A percentile compares a stretch with the other conserved stretches of the same genome.
phyloP scores from a whole-genome alignment of 257 asterid species.

The Jacaranda mimosifolia region DNA sequence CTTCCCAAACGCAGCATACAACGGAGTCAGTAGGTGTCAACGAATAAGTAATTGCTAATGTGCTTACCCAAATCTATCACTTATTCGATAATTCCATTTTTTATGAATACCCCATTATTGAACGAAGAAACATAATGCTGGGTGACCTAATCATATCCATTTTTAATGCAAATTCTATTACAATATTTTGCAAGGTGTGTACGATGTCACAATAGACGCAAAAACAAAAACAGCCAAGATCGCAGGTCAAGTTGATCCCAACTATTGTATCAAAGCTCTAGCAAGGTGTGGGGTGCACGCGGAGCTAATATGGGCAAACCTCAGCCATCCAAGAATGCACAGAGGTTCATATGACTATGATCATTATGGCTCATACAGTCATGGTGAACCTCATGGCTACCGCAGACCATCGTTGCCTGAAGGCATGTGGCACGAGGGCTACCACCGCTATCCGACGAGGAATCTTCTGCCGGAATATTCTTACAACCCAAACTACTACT shows the following conservation, averaged over 20 bases:
- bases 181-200: slow-evolving; percentile 45
- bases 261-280: slow-evolving; percentile 46
- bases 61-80: too few relatives aligned
- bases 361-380: background rate
- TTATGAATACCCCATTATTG: too few relatives aligned
- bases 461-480: slow-evolving; percentile 11
- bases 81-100: too few relatives aligned
- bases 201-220: slow-evolving; percentile 45
- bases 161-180: background rate
- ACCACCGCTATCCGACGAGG: slow-evolving; percentile 18
- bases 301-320: slow-evolving; percentile 42
- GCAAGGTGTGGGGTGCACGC: slow-evolving; percentile 55
- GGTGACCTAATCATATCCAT: background rate
- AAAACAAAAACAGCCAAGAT: slow-evolving; percentile 36
- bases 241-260: slow-evolving; percentile 59
- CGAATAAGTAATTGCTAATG: too few relatives aligned
- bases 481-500: slow-evolving; percentile 1
- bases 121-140: background rate
- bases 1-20: too few relatives aligned
- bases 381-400: slow-evolving; percentile 9
- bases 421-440: slow-evolving; percentile 36
- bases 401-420: slow-evolving; percentile 16
- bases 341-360: background rate
- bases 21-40: too few relatives aligned
- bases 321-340: slow-evolving; percentile 45